A percentile compares a stretch with the other conserved stretches of the same genome.
phyloP scores from a whole-genome alignment of 2,329 filamentous ascomycete species.

The Calonectria naviculata region DNA sequence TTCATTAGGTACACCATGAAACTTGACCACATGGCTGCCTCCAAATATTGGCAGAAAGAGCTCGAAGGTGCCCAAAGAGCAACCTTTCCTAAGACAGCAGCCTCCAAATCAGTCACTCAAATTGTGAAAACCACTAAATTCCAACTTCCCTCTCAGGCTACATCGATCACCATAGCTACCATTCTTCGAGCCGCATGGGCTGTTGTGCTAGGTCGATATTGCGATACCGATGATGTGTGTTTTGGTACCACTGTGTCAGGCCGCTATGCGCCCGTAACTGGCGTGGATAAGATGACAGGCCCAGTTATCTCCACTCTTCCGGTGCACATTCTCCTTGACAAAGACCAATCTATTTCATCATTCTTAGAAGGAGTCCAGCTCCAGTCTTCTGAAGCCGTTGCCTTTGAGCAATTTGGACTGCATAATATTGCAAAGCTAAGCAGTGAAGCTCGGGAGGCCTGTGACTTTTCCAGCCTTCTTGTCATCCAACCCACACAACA shows the following conservation, averaged over 20 bases:
- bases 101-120: constrained; percentile 38
- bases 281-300: constrained; percentile 32
- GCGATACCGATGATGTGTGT: constrained; percentile 50
- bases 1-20: constrained; percentile 4
- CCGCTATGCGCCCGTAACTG: constrained; percentile 38
- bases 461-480: constrained; percentile 43
- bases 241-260: constrained; percentile 58
- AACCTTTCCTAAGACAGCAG: not conserved
- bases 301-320: constrained; percentile 55
- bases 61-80: constrained; percentile 1
- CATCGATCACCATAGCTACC: constrained; percentile 16
- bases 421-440: constrained; percentile 32
- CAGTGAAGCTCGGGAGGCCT: constrained; percentile 24
- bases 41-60: not conserved
- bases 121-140: constrained; percentile 60
- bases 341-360: not conserved
- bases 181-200: constrained; percentile 56
- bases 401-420: constrained; percentile 32
- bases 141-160: constrained; percentile 47
- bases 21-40: not conserved
- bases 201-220: constrained; percentile 61
- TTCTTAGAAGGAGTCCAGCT: constrained; percentile 24
- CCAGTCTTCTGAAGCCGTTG: constrained; percentile 26
- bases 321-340: constrained; percentile 50
- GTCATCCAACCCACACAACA: constrained; percentile 36